Evolutionary conservation across 2,329 filamentous ascomycete genomes (phyloP), one percentile per base, ranked within the genome.

Genomic region (Penicillium polonicum): DNA sequence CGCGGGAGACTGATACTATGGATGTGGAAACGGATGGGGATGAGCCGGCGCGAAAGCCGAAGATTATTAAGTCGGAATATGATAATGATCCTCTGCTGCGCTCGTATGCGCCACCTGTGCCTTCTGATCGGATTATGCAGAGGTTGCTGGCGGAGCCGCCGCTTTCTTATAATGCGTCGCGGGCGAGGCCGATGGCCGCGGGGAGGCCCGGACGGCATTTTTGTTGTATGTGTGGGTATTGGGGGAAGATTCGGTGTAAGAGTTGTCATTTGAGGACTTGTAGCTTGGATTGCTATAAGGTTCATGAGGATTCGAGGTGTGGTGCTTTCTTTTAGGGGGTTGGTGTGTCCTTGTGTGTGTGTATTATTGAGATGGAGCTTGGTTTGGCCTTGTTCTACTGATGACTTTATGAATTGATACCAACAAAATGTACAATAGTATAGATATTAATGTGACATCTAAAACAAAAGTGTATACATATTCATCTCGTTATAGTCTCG

Each of bases 181-280:
- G 79, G 9, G 76, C 76, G 2, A 74, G 70, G 7, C 71, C 76
- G 27, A 67, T 71, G 1, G 51, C 65, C 0, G 63, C 67, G 1
- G 61, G 66, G 6, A 75, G 70, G 43, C 70, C 78, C 10, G 67
- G 68, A 41, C 69, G 79, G 33, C 63, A 71, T 48, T 81, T 81
- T 59, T 81, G 79, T 62, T 73, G 73, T 48, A 76, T 81, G 59
- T 81, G 79, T 62, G 79, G 79, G 12, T 81, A 81, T 54, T 81
- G 79, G 79, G 79, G 79, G 0, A 77, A 78, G 63, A 74, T 80
- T 31, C 73, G 75, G 62, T 81, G 79, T 65, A 74, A 74, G 66
- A 79, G 72, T 54, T 81, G 79, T 62, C 77, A 76, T 53, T 70
- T 76, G 52, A 66, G 79, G 60, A 78, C 76, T 10, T 81, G 79